Conservation (phyloP, 192 early-diverging fungal genomes). For the Phlyctochytrium bullatum region DNA sequence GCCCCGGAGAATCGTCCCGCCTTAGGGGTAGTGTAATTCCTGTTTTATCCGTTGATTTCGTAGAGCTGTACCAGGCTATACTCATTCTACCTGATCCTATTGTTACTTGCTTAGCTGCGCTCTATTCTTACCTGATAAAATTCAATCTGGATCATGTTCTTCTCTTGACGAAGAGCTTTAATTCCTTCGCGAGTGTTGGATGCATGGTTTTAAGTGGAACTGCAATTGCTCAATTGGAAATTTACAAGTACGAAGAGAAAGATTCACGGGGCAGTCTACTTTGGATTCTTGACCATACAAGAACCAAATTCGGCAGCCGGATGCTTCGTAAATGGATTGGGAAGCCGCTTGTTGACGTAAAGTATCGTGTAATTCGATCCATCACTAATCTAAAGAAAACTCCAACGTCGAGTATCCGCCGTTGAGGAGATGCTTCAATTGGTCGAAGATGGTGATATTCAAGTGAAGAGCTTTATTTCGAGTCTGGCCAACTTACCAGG, state of each 20-base stretch:
- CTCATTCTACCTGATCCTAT: constrained; percentile 30
- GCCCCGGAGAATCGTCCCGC: too few relatives aligned
- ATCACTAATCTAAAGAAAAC: constrained; percentile 12
- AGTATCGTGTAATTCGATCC: constrained; percentile 10
- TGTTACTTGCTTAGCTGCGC: constrained; percentile 46
- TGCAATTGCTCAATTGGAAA: constrained; percentile 63
- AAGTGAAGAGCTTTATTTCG: constrained; percentile 38
- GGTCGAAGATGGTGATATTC: constrained; percentile 30
- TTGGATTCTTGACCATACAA: constrained; percentile 64
- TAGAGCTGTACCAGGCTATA: too few relatives aligned
- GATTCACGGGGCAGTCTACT: constrained; percentile 46
- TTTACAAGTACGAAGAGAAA: constrained; percentile 41
- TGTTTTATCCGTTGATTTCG: too few relatives aligned
- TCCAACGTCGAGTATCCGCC: constrained; percentile 59
- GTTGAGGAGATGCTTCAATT: constrained; percentile 54
- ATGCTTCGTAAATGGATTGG: constrained; percentile 69
- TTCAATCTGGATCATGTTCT: constrained; percentile 63
- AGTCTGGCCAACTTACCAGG: constrained; percentile 42
- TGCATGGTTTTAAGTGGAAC: constrained; percentile 70
- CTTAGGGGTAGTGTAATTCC: too few relatives aligned
- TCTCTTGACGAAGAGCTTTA: constrained; percentile 54
- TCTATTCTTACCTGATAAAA: constrained; percentile 58
- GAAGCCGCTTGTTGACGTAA: constrained; percentile 56
- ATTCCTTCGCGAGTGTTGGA: constrained; percentile 52
- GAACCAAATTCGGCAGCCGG: constrained; percentile 62